Evolutionary conservation across 2,329 filamentous ascomycete genomes (phyloP).

Genomic region (Diaporthe sp.): DNA sequence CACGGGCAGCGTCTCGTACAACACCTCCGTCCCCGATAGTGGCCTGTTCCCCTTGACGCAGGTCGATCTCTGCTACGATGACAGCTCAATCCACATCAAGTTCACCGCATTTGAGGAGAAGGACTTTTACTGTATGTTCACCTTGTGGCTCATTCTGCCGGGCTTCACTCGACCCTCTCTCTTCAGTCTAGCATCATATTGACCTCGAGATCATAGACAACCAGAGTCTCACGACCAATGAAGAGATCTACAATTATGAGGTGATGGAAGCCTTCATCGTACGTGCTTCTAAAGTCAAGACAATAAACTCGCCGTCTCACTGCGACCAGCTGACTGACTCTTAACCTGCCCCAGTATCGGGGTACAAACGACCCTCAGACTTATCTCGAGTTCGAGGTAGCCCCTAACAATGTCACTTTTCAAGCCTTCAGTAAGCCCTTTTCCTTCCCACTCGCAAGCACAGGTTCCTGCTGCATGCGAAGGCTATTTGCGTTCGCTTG

Average conservation of each 20-base stretch:
- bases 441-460: not conserved
- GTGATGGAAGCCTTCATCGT: constrained; percentile 64
- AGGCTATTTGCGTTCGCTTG: not conserved
- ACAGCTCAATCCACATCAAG: constrained; percentile 53
- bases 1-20: constrained; percentile 52
- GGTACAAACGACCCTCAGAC: constrained; percentile 60
- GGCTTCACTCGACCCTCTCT: not conserved
- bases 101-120: constrained; percentile 61
- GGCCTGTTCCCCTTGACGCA: constrained; percentile 57
- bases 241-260: constrained; percentile 61
- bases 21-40: constrained; percentile 57
- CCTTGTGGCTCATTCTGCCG: constrained; percentile 41
- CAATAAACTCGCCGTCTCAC: not conserved
- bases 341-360: constrained; percentile 44
- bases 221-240: constrained; percentile 53
- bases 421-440: constrained; percentile 54
- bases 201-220: constrained; percentile 24
- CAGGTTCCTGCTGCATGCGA: not conserved
- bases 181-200: not conserved
- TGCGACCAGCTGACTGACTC: not conserved
- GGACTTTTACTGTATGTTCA: constrained; percentile 59
- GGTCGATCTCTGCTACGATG: constrained; percentile 61
- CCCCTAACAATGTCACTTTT: constrained; percentile 64
- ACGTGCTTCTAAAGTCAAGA: not conserved
- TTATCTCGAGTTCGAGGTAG: constrained; percentile 65